Conservation (phyloP, 805 yeast genomes). For the Hanseniaspora mollemarum region DNA sequence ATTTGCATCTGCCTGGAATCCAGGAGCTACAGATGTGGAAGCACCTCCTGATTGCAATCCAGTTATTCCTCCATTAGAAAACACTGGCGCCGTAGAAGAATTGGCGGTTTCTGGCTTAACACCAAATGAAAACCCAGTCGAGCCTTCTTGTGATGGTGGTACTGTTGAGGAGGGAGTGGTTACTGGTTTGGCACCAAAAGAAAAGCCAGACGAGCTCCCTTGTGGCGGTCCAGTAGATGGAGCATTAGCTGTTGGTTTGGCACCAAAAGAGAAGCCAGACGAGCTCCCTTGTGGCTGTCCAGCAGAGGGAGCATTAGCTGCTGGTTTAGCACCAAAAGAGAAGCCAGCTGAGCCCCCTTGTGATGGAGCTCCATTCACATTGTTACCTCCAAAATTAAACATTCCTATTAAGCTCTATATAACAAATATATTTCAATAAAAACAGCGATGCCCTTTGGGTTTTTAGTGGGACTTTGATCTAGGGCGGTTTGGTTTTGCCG, state of each 20-base stretch:
- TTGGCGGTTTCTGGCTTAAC: background rate
- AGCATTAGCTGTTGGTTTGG: background rate
- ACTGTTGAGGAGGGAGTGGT: no score
- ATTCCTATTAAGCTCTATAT: background rate
- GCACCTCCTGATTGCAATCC: background rate
- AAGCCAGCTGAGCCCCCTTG: slow-evolving; percentile 3
- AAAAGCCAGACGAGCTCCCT: background rate
- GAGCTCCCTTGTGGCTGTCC: background rate
- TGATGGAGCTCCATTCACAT: background rate
- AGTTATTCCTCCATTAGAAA: no score
- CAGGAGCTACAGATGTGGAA: background rate
- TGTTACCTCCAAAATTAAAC: slow-evolving; percentile 12
- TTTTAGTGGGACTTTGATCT: no score
- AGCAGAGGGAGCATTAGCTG: background rate
- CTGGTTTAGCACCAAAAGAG: slow-evolving; percentile 7
- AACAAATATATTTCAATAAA: no score
- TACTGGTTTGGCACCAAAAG: slow-evolving; percentile 8
- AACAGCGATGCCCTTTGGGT: no score
- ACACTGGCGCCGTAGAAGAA: background rate
- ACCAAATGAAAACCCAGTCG: background rate
- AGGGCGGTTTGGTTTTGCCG: no score
- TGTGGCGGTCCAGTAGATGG: background rate
- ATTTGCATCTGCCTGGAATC: background rate
- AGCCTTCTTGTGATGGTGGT: background rate
- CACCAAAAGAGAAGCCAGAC: slow-evolving; percentile 4